Evolutionary conservation across 2,329 filamentous ascomycete species (phyloP).

Genomic region (Lachnum nothofagi): DNA sequence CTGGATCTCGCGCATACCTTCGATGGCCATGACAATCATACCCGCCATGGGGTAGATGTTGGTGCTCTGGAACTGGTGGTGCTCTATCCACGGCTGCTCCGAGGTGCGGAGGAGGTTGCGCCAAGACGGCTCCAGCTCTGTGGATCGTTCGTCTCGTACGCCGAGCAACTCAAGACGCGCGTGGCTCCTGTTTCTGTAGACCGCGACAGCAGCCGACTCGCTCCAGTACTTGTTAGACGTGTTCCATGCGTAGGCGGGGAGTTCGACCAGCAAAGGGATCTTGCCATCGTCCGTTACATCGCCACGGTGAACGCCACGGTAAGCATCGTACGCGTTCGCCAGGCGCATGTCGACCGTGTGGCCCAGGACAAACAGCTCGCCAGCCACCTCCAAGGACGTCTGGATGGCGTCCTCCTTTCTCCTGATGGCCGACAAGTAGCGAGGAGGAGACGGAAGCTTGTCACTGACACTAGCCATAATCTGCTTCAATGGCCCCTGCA

Average conservation of each 20-base stretch:
- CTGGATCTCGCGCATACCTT: not conserved
- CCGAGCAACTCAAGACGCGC: slow-evolving; percentile 23
- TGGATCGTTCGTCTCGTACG: slow-evolving; percentile 14
- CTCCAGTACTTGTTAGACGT: not conserved
- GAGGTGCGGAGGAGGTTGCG: slow-evolving; percentile 23
- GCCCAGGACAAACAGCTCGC: slow-evolving; percentile 29
- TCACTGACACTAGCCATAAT: slow-evolving; percentile 7
- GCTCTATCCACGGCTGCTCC: slow-evolving; percentile 28
- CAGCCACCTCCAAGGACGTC: slow-evolving; percentile 4
- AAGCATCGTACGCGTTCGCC: no score
- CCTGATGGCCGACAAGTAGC: no score
- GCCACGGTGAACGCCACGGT: no score
- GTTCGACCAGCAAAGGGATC: not conserved
- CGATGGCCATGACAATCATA: slow-evolving; percentile 28
- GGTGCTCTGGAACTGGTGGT: slow-evolving; percentile 21
- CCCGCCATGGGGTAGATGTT: slow-evolving; percentile 30
- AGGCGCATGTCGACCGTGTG: no score
- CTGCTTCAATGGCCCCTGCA: slow-evolving; percentile 13
- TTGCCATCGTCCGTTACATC: no score
- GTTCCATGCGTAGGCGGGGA: slow-evolving; percentile 15
- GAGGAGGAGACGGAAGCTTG: slow-evolving; percentile 18
- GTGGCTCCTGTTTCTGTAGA: not conserved
- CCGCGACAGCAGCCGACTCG: not conserved
- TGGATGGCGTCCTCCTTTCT: slow-evolving; percentile 7
- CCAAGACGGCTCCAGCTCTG: slow-evolving; percentile 25